Percentiles rank a stretch among this genome's conserved stretches.
Conservation (phyloP, 345 rosid genomes). For the Zanthoxylum bungeanum region DNA sequence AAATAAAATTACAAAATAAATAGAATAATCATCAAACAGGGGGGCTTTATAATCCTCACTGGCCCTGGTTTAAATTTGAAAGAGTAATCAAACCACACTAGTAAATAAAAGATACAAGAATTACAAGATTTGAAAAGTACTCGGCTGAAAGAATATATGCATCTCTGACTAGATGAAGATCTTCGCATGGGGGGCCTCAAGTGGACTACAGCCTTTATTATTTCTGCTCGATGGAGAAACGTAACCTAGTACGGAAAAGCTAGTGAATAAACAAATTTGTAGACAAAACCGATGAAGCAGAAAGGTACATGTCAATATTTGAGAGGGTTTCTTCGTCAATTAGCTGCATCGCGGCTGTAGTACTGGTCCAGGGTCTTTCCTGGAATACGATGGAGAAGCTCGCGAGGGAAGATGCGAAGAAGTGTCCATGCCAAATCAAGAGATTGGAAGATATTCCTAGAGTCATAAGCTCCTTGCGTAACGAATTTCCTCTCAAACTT, state of each 20-base stretch:
- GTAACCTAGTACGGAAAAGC: no score
- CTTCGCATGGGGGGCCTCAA: neutral
- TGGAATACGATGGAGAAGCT: constrained; percentile 96
- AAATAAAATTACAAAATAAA: constrained; percentile 8
- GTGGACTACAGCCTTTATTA: constrained; percentile 16
- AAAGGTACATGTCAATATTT: neutral
- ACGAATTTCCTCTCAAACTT: constrained; percentile 96
- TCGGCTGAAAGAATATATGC: constrained; percentile 4
- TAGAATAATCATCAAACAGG: neutral
- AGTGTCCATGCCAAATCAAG: constrained; percentile 96
- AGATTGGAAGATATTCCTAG: constrained; percentile 88
- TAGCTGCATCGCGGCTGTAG: constrained; percentile 74
- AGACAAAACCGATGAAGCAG: neutral
- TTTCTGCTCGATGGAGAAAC: neutral
- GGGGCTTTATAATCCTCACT: neutral
- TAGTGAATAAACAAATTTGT: no score
- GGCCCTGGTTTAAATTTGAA: constrained; percentile 6
- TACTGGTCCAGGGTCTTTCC: constrained; percentile 86
- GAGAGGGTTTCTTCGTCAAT: constrained; percentile 23
- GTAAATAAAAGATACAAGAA: constrained; percentile 20
- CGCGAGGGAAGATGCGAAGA: constrained; percentile 97
- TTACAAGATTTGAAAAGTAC: constrained; percentile 17
- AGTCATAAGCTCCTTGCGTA: constrained; percentile 88
- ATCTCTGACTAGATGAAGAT: neutral
- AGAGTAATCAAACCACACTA: constrained; percentile 3